Percentiles rank a stretch among this genome's conserved stretches.
Evolutionary conservation across 768 basidiomycete genomes (phyloP).

Genomic region (Lentinula edodes): DNA sequence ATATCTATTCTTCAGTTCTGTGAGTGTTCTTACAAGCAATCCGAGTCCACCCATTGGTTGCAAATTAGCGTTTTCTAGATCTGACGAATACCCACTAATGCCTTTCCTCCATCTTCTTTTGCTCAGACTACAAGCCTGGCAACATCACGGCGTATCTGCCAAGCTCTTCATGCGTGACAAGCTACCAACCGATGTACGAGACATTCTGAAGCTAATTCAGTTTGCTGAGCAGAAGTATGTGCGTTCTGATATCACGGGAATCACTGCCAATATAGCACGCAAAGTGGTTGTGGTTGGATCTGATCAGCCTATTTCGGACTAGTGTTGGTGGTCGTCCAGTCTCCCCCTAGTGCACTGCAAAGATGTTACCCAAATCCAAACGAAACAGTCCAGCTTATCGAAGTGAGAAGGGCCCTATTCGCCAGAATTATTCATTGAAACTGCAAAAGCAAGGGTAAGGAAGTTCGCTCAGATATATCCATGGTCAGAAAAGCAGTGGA

Average conservation of each 20-base stretch:
- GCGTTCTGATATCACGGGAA: neutral
- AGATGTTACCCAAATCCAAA: neutral
- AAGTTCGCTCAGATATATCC: conserved; percentile 4
- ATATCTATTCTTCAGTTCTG: neutral
- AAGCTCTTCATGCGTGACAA: conserved; percentile 29
- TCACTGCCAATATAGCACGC: neutral
- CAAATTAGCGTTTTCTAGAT: neutral
- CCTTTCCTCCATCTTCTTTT: conserved; percentile 33
- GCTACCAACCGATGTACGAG: conserved; percentile 31
- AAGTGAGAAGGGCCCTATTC: conserved; percentile 2
- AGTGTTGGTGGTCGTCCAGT: too few relatives aligned
- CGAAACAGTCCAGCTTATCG: neutral
- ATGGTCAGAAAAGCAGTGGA: conserved; percentile 7
- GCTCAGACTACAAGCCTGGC: conserved; percentile 38
- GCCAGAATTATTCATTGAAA: conserved; percentile 8
- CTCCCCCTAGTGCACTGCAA: neutral
- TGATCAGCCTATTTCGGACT: neutral
- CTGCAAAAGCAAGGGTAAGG: conserved; percentile 7
- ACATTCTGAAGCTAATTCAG: conserved; percentile 34
- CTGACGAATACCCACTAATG: conserved; percentile 21
- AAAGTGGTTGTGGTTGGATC: too few relatives aligned
- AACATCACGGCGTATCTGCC: conserved; percentile 27
- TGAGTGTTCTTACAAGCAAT: too few relatives aligned
- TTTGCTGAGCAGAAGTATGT: conserved; percentile 23
- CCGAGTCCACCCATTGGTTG: too few relatives aligned